phyloP scores from a whole-genome alignment of 129 eudicot genomes.

The Flaveria brownii region DNA sequence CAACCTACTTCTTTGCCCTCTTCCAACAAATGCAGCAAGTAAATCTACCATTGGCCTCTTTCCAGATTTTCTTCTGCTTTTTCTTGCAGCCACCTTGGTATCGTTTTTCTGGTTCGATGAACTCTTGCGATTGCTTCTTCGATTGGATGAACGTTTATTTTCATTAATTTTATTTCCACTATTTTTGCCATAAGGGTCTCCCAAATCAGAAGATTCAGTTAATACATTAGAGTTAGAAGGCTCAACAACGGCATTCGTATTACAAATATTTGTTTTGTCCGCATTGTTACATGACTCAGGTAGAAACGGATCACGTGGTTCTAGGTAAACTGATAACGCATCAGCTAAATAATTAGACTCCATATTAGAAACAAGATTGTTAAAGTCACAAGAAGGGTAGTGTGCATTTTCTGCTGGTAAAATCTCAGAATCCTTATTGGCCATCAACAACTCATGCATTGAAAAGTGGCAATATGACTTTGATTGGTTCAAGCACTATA shows the following conservation, averaged over 20 bases:
- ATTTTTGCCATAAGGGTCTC: conserved; percentile 35
- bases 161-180: conserved; percentile 26
- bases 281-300: conserved; percentile 30
- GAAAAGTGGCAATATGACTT: conserved; percentile 11
- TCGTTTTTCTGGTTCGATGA: conserved; percentile 34
- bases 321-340: conserved; percentile 41
- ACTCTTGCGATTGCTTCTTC: conserved; percentile 43
- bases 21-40: conserved; percentile 44
- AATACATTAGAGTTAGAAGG: conserved; percentile 42
- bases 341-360: conserved; percentile 42
- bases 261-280: conserved; percentile 28
- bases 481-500: conserved; percentile 30
- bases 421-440: conserved; percentile 19
- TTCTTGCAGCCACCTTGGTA: conserved; percentile 35
- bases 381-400: conserved; percentile 37
- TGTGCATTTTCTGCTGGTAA: conserved; percentile 33
- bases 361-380: conserved; percentile 34
- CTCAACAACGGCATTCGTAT: conserved; percentile 38
- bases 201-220: conserved; percentile 27
- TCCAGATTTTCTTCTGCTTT: conserved; percentile 36
- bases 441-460: conserved; percentile 33
- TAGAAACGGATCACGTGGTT: conserved; percentile 42
- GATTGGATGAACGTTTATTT: conserved; percentile 34
- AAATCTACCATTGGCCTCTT: conserved; percentile 48
- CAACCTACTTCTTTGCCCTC: conserved; percentile 58